These are phyloP conservation scores for Ustilago vetiveriae DNA, from an alignment of 1,284 basidiomycete genomes.

Conservation along the genomic window DNA sequence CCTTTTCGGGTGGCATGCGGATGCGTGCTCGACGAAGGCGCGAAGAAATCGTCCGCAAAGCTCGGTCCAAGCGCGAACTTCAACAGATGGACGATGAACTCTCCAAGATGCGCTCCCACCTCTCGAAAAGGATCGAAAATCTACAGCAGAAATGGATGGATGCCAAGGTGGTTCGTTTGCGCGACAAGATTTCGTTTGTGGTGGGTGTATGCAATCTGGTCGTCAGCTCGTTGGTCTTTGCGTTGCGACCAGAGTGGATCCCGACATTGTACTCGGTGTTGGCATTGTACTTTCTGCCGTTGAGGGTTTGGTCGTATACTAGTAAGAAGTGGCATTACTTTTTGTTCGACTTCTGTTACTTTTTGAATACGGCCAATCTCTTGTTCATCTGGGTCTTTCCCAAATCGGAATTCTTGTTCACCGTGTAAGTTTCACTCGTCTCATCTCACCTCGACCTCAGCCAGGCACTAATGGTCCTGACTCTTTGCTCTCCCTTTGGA, in stretches of 20 bases:
- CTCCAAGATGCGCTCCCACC: constrained; percentile 79
- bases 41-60: constrained; percentile 76
- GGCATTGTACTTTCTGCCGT: constrained; percentile 79
- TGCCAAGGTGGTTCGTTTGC: constrained; percentile 81
- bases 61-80: constrained; percentile 70
- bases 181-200: constrained; percentile 77
- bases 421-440: constrained; percentile 26
- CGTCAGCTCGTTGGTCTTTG: constrained; percentile 77
- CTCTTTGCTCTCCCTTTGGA: no score
- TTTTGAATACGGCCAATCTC: constrained; percentile 86
- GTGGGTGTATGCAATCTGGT: constrained; percentile 75
- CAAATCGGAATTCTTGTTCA: constrained; percentile 51
- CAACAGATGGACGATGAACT: constrained; percentile 83
- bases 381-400: constrained; percentile 58
- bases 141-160: constrained; percentile 83
- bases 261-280: constrained; percentile 81
- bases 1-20: constrained; percentile 83
- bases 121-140: constrained; percentile 78
- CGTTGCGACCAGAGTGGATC: constrained; percentile 78
- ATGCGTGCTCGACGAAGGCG: constrained; percentile 71
- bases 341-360: constrained; percentile 75
- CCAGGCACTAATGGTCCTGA: no score
- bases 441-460: no score
- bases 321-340: constrained; percentile 74
- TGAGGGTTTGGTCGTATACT: constrained; percentile 74